A percentile compares a stretch with the other conserved stretches of the same genome.
Evolutionary conservation across 2,329 filamentous ascomycete genomes (phyloP).

Genomic region (Fusarium subtropicale): DNA sequence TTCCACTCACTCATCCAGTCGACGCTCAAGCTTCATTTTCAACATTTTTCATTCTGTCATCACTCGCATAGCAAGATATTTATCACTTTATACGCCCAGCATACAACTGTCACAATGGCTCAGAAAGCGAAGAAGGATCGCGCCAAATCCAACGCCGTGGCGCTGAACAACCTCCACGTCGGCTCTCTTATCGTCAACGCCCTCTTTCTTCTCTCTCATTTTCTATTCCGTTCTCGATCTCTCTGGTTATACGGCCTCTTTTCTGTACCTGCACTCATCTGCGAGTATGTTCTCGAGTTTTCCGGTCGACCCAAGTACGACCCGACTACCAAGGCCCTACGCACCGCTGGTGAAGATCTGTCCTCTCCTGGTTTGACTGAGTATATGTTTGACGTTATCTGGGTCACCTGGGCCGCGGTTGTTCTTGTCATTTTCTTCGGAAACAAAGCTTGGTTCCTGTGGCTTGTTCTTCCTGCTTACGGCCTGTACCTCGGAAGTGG

Average conservation of each 20-base stretch:
- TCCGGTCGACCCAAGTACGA: conserved; percentile 83
- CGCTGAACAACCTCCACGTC: conserved; percentile 84
- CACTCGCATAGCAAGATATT: background rate
- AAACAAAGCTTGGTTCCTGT: conserved; percentile 76
- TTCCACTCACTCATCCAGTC: conserved; percentile 27
- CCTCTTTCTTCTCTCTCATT: conserved; percentile 79
- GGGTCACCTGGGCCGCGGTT: conserved; percentile 89
- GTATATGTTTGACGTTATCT: conserved; percentile 97
- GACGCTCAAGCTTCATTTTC: background rate
- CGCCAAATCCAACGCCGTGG: conserved; percentile 81
- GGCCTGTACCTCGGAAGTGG: conserved; percentile 66
- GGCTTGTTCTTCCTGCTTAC: conserved; percentile 66
- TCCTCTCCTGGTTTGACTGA: conserved; percentile 89
- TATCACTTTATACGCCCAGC: background rate
- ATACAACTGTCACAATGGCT: conserved; percentile 60
- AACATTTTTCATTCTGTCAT: background rate
- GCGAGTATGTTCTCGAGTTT: conserved; percentile 87
- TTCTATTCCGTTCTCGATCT: conserved; percentile 73
- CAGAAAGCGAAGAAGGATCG: conserved; percentile 73
- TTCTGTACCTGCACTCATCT: conserved; percentile 78
- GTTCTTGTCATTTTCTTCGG: conserved; percentile 80
- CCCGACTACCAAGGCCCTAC: conserved; percentile 72
- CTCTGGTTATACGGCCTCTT: conserved; percentile 77
- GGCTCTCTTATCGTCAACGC: conserved; percentile 78
- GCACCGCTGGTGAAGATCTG: conserved; percentile 86